phyloP scores from a whole-genome alignment of 441 rosid species.

The Capsella rubella region DNA sequence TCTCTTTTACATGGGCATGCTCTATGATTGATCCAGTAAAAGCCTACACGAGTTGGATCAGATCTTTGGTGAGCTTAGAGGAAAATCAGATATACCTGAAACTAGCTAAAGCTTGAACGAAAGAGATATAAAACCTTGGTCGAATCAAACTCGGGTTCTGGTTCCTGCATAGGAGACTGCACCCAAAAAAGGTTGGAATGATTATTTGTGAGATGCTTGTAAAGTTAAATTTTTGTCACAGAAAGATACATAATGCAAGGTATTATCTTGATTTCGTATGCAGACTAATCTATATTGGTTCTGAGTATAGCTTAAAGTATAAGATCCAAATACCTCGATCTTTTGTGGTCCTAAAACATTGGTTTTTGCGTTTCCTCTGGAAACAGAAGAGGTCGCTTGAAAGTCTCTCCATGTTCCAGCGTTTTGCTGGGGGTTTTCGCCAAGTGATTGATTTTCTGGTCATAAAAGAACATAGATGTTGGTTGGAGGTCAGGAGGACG shows the following conservation, averaged over 20 bases:
- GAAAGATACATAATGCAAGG: conserved; percentile 26
- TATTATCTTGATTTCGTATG: conserved; percentile 1
- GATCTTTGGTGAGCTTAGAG: conserved; percentile 8
- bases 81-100: not conserved
- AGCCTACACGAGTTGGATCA: conserved; percentile 53
- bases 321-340: conserved; percentile 53
- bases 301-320: conserved; percentile 12
- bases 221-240: not conserved
- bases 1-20: conserved; percentile 44
- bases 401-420: conserved; percentile 39
- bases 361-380: conserved; percentile 46
- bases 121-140: conserved; percentile 35
- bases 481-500: conserved; percentile 18
- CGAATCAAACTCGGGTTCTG: conserved; percentile 27
- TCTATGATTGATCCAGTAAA: conserved; percentile 79
- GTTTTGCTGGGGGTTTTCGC: conserved; percentile 34
- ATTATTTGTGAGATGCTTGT: conserved; percentile 17
- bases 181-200: conserved; percentile 13
- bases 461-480: conserved; percentile 2
- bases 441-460: conserved; percentile 46
- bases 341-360: conserved; percentile 41
- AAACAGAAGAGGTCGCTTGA: conserved; percentile 33
- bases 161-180: conserved; percentile 36
- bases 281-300: conserved; percentile 10
- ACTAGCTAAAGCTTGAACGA: not conserved